Conservation (phyloP, 1,139 yeast genomes). For the Suhomyces bribrorum region DNA sequence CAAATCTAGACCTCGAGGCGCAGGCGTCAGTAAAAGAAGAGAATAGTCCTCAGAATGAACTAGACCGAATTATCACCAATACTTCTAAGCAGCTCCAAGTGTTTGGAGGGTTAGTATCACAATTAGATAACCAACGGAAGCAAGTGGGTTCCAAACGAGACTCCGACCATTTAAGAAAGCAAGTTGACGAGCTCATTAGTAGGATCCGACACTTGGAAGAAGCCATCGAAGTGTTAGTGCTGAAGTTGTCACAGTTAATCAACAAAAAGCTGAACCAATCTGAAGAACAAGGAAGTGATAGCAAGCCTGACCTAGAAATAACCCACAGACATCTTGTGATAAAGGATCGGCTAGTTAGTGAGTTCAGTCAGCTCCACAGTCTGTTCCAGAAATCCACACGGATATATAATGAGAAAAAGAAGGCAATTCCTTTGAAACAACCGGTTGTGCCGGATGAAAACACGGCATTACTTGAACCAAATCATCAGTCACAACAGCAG, state of each 20-base stretch:
- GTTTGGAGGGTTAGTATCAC: conserved; percentile 52
- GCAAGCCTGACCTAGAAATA: conserved; percentile 20
- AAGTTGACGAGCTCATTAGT: conserved; percentile 34
- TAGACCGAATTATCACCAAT: conserved; percentile 34
- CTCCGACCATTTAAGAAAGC: conserved; percentile 37
- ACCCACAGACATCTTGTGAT: conserved; percentile 43
- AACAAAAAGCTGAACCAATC: conserved; percentile 30
- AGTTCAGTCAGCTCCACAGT: conserved; percentile 39
- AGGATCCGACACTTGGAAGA: conserved; percentile 31
- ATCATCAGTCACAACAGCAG: conserved; percentile 22
- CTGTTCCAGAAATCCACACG: conserved; percentile 33
- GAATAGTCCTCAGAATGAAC: conserved; percentile 20
- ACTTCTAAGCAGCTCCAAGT: conserved; percentile 47
- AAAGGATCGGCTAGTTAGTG: conserved; percentile 40
- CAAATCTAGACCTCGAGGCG: conserved; percentile 58
- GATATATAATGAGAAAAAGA: conserved; percentile 36
- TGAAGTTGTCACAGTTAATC: conserved; percentile 33
- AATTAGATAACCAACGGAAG: conserved; percentile 48
- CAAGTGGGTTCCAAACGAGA: conserved; percentile 62
- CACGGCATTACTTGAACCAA: conserved; percentile 28
- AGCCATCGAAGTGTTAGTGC: conserved; percentile 37
- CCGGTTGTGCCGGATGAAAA: conserved; percentile 21
- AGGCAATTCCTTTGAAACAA: conserved; percentile 25
- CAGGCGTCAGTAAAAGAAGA: conserved; percentile 32
- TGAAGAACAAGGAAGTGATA: conserved; percentile 1